phyloP scores from a whole-genome alignment of 139 green algal species.

The Zygnema cylindricum region DNA sequence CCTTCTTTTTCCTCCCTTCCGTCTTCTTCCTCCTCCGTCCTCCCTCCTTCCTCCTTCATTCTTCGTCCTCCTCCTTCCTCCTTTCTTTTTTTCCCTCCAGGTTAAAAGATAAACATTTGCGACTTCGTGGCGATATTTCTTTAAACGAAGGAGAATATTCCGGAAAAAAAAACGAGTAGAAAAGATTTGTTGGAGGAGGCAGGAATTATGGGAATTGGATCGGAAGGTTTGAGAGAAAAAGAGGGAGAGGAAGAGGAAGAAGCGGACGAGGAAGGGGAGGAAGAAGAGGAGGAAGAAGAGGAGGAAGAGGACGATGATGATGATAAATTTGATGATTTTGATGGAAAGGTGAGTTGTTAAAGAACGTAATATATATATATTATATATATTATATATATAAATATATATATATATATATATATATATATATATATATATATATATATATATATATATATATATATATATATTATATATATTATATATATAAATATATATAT shows the following conservation, averaged over 20 bases:
- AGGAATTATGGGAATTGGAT: too few species aligned
- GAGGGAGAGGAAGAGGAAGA: not conserved
- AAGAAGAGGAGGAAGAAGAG: not conserved
- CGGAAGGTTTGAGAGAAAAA: too few species aligned
- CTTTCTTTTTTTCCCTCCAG: not conserved
- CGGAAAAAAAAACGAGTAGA: not conserved
- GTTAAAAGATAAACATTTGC: not conserved
- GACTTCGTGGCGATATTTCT: not conserved
- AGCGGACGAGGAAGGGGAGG: not conserved
- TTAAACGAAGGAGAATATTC: constrained; percentile 12
- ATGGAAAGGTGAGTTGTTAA: not conserved
- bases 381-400: not conserved
- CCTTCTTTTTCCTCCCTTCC: not conserved
- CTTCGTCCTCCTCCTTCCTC: not conserved
- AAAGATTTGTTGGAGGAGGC: not conserved
- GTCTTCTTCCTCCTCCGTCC: not conserved
- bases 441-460: not conserved
- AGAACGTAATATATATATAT: not conserved
- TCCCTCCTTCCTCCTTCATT: not conserved
- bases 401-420: not conserved
- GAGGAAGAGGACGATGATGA: not conserved
- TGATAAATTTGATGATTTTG: not conserved
- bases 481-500: not conserved
- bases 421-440: not conserved
- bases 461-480: not conserved